phyloP scores from a whole-genome alignment of 768 basidiomycete species.

The Lentinula boryana region DNA sequence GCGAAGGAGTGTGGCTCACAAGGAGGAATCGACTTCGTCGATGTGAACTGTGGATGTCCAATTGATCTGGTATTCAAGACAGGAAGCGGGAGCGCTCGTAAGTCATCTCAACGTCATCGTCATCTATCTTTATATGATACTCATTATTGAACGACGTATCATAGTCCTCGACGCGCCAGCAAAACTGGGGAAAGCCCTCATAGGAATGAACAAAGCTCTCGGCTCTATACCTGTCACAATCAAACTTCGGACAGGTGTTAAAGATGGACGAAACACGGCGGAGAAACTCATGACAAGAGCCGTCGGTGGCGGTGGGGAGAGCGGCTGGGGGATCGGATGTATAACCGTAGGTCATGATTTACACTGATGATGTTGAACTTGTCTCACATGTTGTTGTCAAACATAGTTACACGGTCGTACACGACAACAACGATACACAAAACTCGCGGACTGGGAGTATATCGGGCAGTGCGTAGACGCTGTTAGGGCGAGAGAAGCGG shows the following conservation, averaged over 20 bases:
- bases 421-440: constrained; percentile 90
- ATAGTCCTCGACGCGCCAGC: constrained; percentile 79
- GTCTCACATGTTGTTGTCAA: background rate
- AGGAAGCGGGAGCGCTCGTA: constrained; percentile 86
- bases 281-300: constrained; percentile 90
- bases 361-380: no score
- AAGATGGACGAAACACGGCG: constrained; percentile 75
- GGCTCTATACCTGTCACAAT: constrained; percentile 90
- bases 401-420: constrained; percentile 90
- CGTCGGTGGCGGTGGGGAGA: constrained; percentile 33
- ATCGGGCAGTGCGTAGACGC: constrained; percentile 82
- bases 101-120: constrained; percentile 21
- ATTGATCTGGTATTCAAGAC: constrained; percentile 93
- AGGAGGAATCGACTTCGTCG: constrained; percentile 79
- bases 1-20: constrained; percentile 49
- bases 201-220: constrained; percentile 87
- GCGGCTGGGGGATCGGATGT: constrained; percentile 41
- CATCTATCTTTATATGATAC: background rate
- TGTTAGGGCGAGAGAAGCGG: constrained; percentile 64
- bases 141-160: background rate
- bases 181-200: constrained; percentile 79
- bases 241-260: constrained; percentile 90
- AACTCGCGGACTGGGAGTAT: constrained; percentile 92
- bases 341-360: constrained; percentile 29
- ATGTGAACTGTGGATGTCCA: constrained; percentile 95